Evolutionary conservation across 2,329 filamentous ascomycete species (phyloP).

Genomic region (Stemphylium beticola): DNA sequence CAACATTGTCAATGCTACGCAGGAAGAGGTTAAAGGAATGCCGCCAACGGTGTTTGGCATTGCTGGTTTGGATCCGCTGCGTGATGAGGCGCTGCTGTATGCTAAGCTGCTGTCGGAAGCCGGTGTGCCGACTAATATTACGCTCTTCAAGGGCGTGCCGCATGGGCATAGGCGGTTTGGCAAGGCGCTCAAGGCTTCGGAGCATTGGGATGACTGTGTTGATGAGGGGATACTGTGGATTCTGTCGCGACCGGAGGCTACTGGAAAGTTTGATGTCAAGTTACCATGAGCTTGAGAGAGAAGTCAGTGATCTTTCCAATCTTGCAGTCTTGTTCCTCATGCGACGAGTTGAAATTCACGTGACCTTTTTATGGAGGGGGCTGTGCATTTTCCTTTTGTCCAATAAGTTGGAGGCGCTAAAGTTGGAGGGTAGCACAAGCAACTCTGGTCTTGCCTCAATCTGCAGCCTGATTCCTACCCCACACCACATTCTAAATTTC

Average conservation of each 20-base stretch:
- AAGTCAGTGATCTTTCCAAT: neutral
- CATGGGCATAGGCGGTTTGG: conserved; percentile 60
- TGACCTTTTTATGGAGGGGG: too few relatives aligned
- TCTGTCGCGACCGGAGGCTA: conserved; percentile 43
- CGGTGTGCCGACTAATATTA: conserved; percentile 58
- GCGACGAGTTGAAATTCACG: too few relatives aligned
- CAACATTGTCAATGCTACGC: conserved; percentile 42
- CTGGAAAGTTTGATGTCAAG: conserved; percentile 44
- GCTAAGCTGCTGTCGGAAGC: conserved; percentile 51
- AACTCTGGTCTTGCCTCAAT: too few relatives aligned
- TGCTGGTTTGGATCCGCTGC: conserved; percentile 57
- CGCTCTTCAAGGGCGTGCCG: conserved; percentile 60
- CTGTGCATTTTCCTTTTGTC: too few relatives aligned
- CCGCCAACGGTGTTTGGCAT: conserved; percentile 58
- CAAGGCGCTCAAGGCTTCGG: conserved; percentile 48
- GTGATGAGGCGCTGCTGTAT: conserved; percentile 58
- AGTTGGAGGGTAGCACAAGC: too few relatives aligned
- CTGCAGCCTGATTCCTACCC: too few relatives aligned
- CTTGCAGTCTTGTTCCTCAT: too few relatives aligned
- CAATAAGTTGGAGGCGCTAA: too few relatives aligned
- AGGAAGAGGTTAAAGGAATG: conserved; percentile 50
- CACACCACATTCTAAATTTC: too few relatives aligned
- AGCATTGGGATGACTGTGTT: conserved; percentile 54
- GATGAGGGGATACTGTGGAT: conserved; percentile 55
- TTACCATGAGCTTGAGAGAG: conserved; percentile 11